Conservation (phyloP, 1,284 basidiomycete species). For the Irpex rosettiformis region DNA sequence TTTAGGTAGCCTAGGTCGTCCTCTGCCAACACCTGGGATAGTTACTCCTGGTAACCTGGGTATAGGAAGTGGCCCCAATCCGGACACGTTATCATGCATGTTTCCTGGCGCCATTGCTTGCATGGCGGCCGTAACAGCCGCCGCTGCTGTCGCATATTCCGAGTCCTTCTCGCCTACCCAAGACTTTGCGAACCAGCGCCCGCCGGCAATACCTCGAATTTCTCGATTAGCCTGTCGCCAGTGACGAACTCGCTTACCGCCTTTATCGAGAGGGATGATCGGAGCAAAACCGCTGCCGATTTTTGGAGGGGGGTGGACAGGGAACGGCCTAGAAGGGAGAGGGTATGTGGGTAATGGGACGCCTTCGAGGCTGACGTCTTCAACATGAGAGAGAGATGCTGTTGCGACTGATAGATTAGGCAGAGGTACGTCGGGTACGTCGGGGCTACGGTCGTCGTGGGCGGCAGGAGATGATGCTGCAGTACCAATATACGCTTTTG, state of each 20-base stretch:
- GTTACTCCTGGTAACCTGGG: constrained; percentile 11
- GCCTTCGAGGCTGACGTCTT: constrained; percentile 50
- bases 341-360: constrained; percentile 68
- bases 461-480: constrained; percentile 44
- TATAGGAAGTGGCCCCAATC: constrained; percentile 8
- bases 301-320: constrained; percentile 72
- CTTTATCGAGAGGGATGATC: constrained; percentile 59
- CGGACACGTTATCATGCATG: constrained; percentile 2
- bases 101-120: constrained; percentile 16
- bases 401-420: constrained; percentile 13
- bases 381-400: constrained; percentile 26
- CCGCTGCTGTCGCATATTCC: constrained; percentile 39
- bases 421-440: constrained; percentile 22
- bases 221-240: constrained; percentile 73
- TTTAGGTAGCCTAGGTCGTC: constrained; percentile 6
- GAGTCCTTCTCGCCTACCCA: constrained; percentile 82
- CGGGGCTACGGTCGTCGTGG: constrained; percentile 27
- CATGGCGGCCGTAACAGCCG: constrained; percentile 24
- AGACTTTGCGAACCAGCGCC: constrained; percentile 68
- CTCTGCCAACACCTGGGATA: constrained; percentile 1
- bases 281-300: constrained; percentile 70
- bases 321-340: constrained; percentile 73
- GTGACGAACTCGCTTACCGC: constrained; percentile 53
- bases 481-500: constrained; percentile 37
- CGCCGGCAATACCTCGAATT: constrained; percentile 74